These are phyloP conservation scores for Liquidambar formosana DNA, from an alignment of 164 flowering plant species.

Conservation along the genomic window DNA sequence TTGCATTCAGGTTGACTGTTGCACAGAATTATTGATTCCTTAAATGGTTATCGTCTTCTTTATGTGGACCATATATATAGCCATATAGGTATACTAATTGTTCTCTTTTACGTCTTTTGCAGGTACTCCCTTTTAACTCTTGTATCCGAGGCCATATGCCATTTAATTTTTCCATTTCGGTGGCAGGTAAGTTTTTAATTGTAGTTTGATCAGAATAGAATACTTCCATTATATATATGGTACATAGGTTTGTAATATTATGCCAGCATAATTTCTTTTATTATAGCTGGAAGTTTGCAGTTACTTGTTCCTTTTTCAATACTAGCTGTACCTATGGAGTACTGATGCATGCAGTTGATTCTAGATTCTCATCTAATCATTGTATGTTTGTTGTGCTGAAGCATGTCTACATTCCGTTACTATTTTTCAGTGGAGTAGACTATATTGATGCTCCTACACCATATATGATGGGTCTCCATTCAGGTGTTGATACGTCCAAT, in stretches of 20 bases:
- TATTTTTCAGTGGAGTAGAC: slow-evolving; percentile 99
- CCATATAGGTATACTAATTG: not conserved
- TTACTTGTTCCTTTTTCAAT: no score
- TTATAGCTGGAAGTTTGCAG: not conserved
- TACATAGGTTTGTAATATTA: not conserved
- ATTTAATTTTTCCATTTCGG: slow-evolving; percentile 91
- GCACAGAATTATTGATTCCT: not conserved
- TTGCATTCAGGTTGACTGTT: not conserved
- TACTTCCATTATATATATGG: not conserved
- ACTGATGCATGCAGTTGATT: slow-evolving; percentile 9
- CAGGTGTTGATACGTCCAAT: slow-evolving; percentile 87
- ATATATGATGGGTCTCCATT: slow-evolving; percentile 99
- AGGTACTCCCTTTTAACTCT: slow-evolving; percentile 92
- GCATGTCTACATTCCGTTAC: slow-evolving; percentile 99
- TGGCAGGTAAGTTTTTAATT: slow-evolving; percentile 78
- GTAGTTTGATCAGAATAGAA: not conserved
- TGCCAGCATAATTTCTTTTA: not conserved
- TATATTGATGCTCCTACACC: slow-evolving; percentile 99
- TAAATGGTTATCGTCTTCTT: not conserved
- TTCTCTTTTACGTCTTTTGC: slow-evolving; percentile 25
- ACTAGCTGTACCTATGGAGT: not conserved
- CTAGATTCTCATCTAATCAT: slow-evolving; percentile 34
- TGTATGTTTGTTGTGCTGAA: slow-evolving; percentile 64
- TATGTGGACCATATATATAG: slow-evolving; percentile 12
- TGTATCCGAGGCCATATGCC: slow-evolving; percentile 97